Evolutionary conservation across 163 green algal genomes (phyloP).

Genomic region (Chlamydomonas reinhardtii): DNA sequence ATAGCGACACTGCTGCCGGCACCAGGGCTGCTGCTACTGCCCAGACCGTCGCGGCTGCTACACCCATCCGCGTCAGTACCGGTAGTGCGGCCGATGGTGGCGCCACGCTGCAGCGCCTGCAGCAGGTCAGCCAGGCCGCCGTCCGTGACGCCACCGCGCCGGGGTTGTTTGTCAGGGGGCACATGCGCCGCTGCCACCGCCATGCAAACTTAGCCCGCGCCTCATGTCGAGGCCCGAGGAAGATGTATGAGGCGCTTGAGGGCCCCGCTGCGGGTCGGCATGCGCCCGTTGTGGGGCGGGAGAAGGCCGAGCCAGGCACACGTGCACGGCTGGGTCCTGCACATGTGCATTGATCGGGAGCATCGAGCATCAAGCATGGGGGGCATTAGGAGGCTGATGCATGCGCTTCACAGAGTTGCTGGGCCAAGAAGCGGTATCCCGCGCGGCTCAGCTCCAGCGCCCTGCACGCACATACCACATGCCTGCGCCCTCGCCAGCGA

Average conservation of each 20-base stretch:
- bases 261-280: too few species aligned
- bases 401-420: too few species aligned
- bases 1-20: neutral
- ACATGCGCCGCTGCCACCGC: neutral
- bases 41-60: too few species aligned
- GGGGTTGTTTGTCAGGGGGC: neutral
- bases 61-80: neutral
- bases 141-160: neutral
- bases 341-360: too few species aligned
- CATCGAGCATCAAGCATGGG: too few species aligned
- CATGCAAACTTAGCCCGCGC: neutral
- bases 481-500: too few species aligned
- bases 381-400: too few species aligned
- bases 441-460: too few species aligned
- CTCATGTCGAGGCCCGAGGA: neutral
- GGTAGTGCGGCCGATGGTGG: neutral
- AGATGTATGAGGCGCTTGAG: neutral
- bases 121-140: neutral
- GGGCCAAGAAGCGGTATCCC: too few species aligned
- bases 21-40: neutral
- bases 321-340: neutral
- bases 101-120: neutral
- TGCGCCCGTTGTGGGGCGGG: neutral
- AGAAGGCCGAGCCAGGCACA: slow-evolving; percentile 5
- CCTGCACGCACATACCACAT: too few species aligned